Base-by-base conservation (phyloP, 768 basidiomycete species). In the Exidia glandulosa region DNA sequence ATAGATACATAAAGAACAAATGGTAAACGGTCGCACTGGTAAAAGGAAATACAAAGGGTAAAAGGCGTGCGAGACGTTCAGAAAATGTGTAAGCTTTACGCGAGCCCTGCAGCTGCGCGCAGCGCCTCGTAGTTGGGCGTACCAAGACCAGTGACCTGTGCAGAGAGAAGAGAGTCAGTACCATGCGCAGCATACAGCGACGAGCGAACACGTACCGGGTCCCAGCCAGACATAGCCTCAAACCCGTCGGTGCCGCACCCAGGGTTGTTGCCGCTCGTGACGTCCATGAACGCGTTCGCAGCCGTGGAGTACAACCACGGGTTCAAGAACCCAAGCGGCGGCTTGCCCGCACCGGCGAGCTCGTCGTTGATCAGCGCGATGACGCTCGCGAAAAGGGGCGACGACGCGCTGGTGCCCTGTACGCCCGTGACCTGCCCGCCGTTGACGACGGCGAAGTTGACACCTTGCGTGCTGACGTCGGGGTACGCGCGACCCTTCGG, bases 291-390 rank as follows among this genome's bases (percentile, higher is more conserved):
- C 3, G 63, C 32, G 25, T 60, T 58, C 31, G 63, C 45, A 2
- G 63, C 50, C 12, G 33, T 31, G 2, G 48, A 19, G 60, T 74
- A 74, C 61, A 74, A 59, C 67, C 69, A 72, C 48, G 73, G 72
- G 66, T 74, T 74, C 59, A 74, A 59, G 67, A 73, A 75, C 1
- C 73, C 74, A 27, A 74, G 67, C 19, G 65, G 60, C 10, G 63
- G 50, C 59, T 68, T 68, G 41, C 71, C 71, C 6, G 63, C 62
- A 10, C 66, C 66, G 32, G 66, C 57, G 31, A 72, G 73, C 55
- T 65, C 56, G 62, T 70, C 73, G 60, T 74, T 75, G 32, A 74
- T 59, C 32, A 75, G 67, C 45, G 69, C 59, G 59, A 74, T 63
- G 56, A 72, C 63, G 63, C 67, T 69, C 32, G 72, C 71, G 61